Percentiles rank a stretch among this genome's conserved stretches.
Evolutionary conservation across 2,329 filamentous ascomycete genomes (phyloP).

Genomic region (Colletotrichum gloeosporioides): DNA sequence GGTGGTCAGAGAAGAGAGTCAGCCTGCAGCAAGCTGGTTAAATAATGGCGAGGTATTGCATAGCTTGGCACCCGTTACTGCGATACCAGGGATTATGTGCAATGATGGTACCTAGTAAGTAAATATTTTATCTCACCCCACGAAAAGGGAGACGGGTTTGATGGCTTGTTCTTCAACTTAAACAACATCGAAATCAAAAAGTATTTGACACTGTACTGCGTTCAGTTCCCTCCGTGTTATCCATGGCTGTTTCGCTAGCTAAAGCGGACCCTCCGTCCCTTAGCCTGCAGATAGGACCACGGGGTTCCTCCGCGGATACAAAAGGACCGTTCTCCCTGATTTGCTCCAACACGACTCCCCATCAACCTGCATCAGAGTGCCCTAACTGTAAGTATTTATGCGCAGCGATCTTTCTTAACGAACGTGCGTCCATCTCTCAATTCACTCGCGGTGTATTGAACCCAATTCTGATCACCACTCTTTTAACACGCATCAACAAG

Average conservation of each 20-base stretch:
- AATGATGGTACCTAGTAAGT: neutral
- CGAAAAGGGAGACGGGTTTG: neutral
- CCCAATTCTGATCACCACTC: rapidly evolving
- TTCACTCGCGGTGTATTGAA: neutral
- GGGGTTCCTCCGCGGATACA: neutral
- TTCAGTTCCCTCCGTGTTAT: neutral
- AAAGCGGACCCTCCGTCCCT: neutral
- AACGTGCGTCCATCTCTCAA: neutral
- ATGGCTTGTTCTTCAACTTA: neutral
- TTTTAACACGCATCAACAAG: neutral
- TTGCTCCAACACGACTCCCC: neutral
- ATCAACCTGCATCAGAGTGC: neutral
- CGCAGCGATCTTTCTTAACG: too few relatives aligned
- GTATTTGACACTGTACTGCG: neutral
- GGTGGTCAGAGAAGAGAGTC: neutral
- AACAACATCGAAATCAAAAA: neutral
- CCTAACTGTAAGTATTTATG: too few relatives aligned
- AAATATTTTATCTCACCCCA: neutral
- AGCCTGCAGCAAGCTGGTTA: neutral
- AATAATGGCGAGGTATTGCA: neutral
- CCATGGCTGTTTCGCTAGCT: neutral
- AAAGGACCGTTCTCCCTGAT: neutral
- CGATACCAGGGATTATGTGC: neutral
- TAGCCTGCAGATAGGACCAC: neutral
- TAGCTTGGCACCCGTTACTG: neutral